Evolutionary conservation across 106 monocot genomes (phyloP).

Genomic region (Phalaenopsis aphrodite): DNA sequence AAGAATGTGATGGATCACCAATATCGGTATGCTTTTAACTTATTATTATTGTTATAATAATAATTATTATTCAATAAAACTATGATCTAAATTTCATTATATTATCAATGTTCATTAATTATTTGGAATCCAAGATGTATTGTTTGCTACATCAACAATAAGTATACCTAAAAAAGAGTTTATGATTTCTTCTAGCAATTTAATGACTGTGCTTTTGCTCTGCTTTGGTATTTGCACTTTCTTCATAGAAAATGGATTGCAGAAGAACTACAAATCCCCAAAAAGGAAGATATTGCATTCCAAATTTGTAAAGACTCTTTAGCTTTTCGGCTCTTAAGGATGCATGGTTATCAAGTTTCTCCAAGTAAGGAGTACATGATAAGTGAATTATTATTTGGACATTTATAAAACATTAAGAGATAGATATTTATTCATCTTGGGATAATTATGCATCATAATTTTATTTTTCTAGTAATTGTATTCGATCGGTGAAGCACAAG

Average conservation of each 20-base stretch:
- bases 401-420: too few relatives aligned
- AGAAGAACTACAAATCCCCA: neutral
- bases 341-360: slow-evolving; percentile 23
- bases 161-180: too few relatives aligned
- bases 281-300: neutral
- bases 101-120: neutral
- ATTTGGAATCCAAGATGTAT: neutral
- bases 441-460: too few relatives aligned
- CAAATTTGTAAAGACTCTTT: slow-evolving; percentile 18
- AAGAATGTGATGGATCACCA: neutral
- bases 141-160: neutral
- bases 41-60: too few relatives aligned
- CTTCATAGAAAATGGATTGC: slow-evolving; percentile 3
- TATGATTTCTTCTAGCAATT: neutral
- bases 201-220: neutral
- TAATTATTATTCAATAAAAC: too few relatives aligned
- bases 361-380: slow-evolving; percentile 12
- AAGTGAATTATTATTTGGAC: too few relatives aligned
- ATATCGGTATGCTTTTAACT: slow-evolving; percentile 9
- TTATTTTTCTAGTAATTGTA: too few relatives aligned
- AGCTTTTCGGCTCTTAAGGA: slow-evolving; percentile 19
- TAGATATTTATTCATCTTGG: too few relatives aligned
- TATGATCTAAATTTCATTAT: too few relatives aligned
- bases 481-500: too few relatives aligned
- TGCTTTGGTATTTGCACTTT: neutral